Conservation (phyloP, 768 basidiomycete genomes). For the Lentinula detonsa region DNA sequence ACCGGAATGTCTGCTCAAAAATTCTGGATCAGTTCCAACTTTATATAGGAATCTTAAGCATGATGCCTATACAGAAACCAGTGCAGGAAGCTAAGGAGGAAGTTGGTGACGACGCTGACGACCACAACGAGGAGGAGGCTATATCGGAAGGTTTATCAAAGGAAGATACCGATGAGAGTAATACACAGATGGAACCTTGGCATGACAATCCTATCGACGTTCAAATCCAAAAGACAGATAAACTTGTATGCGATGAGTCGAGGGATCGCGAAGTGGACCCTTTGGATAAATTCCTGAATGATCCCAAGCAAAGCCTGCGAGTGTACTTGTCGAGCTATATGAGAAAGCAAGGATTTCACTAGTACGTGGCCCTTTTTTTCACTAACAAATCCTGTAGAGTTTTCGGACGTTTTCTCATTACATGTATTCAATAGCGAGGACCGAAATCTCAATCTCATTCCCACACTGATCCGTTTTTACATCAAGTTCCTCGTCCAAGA, state of each 20-base stretch:
- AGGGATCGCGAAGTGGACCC: slow-evolving; percentile 33
- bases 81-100: slow-evolving; percentile 20
- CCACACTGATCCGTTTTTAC: slow-evolving; percentile 55
- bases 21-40: slow-evolving; percentile 47
- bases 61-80: slow-evolving; percentile 33
- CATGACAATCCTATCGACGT: slow-evolving; percentile 8
- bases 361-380: slow-evolving; percentile 45
- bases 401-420: not conserved
- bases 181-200: no score
- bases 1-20: not conserved
- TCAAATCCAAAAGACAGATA: not conserved
- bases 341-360: slow-evolving; percentile 53
- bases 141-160: no score
- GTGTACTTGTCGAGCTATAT: slow-evolving; percentile 73
- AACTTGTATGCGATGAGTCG: not conserved
- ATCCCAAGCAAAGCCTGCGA: slow-evolving; percentile 52
- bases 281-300: slow-evolving; percentile 47
- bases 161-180: no score
- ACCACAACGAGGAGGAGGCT: slow-evolving; percentile 13
- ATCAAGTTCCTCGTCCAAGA: slow-evolving; percentile 54
- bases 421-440: slow-evolving; percentile 28
- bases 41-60: slow-evolving; percentile 51
- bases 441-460: slow-evolving; percentile 41
- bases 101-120: slow-evolving; percentile 25
- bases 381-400: not conserved